phyloP scores from a whole-genome alignment of 208 protist genomes.

The Trichomonas gallinae region DNA sequence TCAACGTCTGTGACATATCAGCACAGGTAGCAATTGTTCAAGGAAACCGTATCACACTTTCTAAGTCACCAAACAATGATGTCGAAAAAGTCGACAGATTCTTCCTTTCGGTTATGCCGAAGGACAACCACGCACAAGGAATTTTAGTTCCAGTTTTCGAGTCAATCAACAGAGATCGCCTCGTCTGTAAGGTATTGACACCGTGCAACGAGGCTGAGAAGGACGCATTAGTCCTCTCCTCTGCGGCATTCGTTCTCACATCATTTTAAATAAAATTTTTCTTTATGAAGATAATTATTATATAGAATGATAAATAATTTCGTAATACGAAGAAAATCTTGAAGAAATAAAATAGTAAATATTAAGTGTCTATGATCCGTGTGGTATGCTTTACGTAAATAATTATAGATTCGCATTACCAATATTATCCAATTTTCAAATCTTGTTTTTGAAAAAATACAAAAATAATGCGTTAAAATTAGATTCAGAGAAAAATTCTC shows the following conservation, averaged over 20 bases:
- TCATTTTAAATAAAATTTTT: background rate
- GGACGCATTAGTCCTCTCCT: background rate
- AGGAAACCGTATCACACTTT: background rate
- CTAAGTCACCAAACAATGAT: background rate
- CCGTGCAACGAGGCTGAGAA: background rate
- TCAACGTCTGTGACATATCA: background rate
- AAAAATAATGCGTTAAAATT: no score
- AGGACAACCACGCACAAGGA: background rate
- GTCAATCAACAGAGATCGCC: background rate
- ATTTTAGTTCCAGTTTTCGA: background rate
- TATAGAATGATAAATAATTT: no score
- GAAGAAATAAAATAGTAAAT: no score
- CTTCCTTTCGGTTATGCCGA: background rate
- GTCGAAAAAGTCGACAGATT: background rate
- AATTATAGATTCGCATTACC: no score
- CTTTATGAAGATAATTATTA: no score
- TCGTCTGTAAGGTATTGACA: background rate
- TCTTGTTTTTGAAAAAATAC: no score
- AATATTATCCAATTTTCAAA: no score
- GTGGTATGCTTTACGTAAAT: no score
- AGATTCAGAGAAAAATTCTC: no score
- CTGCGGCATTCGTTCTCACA: background rate
- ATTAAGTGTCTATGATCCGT: no score
- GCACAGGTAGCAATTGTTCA: background rate
- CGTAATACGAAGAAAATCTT: no score